Conservation (phyloP, 2,329 filamentous ascomycete species). For the Exophiala mesophila region DNA sequence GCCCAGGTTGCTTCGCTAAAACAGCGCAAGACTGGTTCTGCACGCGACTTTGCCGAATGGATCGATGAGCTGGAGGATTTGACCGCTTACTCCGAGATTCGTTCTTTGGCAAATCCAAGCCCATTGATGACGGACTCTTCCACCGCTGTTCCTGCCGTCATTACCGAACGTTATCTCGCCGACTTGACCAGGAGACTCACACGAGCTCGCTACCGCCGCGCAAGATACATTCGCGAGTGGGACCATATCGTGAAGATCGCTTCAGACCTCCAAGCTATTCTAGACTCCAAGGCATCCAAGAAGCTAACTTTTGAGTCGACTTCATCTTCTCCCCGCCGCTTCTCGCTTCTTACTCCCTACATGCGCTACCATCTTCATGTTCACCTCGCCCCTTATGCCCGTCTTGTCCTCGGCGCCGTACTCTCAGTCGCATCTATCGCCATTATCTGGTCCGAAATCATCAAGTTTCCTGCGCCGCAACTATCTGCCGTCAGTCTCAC, state of each 20-base stretch:
- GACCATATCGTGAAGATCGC: slow-evolving; percentile 70
- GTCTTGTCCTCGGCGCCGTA: slow-evolving; percentile 60
- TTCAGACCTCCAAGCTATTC: slow-evolving; percentile 68
- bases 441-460: slow-evolving; percentile 89
- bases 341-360: slow-evolving; percentile 68
- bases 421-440: slow-evolving; percentile 71
- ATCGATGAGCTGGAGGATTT: slow-evolving; percentile 88
- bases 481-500: slow-evolving; percentile 65
- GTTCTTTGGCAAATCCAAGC: slow-evolving; percentile 37
- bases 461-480: slow-evolving; percentile 73
- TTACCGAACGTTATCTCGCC: slow-evolving; percentile 89
- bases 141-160: slow-evolving; percentile 65
- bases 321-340: slow-evolving; percentile 52
- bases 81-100: slow-evolving; percentile 61
- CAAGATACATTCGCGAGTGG: slow-evolving; percentile 83
- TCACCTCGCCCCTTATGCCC: slow-evolving; percentile 64
- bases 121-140: slow-evolving; percentile 32
- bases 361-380: slow-evolving; percentile 74
- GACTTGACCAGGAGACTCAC: slow-evolving; percentile 78
- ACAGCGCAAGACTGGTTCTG: slow-evolving; percentile 72
- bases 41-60: slow-evolving; percentile 78
- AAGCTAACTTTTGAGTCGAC: slow-evolving; percentile 68
- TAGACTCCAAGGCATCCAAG: slow-evolving; percentile 77
- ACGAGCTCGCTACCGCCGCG: slow-evolving; percentile 75
- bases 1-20: slow-evolving; percentile 73